phyloP scores from a whole-genome alignment of 306 rosid species.

The Cyclanthera cordifolia region DNA sequence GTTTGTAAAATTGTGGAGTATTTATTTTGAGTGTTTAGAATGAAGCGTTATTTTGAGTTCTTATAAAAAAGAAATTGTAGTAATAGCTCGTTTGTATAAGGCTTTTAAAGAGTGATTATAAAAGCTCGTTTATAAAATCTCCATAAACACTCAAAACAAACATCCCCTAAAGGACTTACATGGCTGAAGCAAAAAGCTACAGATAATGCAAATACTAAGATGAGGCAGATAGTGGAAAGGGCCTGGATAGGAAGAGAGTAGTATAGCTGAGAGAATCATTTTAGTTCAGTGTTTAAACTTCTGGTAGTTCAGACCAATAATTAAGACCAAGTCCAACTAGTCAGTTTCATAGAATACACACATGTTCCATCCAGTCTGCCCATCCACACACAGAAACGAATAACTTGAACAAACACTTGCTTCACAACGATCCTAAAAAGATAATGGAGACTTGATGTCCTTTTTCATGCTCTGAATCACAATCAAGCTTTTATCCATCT shows the following conservation, averaged over 20 bases:
- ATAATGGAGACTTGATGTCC: background rate
- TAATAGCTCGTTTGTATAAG: no score
- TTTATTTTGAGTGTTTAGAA: no score
- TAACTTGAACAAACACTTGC: background rate
- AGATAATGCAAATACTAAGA: background rate
- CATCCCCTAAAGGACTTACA: background rate
- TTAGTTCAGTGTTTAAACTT: background rate
- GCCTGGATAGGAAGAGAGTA: background rate
- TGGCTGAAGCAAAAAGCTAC: background rate
- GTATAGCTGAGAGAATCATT: background rate
- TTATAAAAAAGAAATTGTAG: no score
- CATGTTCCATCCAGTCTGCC: background rate
- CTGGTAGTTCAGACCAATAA: background rate
- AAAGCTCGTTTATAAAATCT: no score
- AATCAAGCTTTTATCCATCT: slow-evolving; percentile 13
- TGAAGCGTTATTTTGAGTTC: no score
- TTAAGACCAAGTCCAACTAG: background rate
- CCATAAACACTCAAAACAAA: no score
- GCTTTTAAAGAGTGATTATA: no score
- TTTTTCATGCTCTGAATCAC: slow-evolving; percentile 2
- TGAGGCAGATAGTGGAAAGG: background rate
- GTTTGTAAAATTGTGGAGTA: no score
- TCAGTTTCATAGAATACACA: background rate
- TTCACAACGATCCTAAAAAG: background rate
- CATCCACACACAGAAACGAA: background rate